Percentiles rank a stretch among this genome's conserved stretches.
These are phyloP conservation scores for Sphagnum tenellum DNA, from an alignment of 225 moss, liverwort and hornwort species.

Conservation along the genomic window DNA sequence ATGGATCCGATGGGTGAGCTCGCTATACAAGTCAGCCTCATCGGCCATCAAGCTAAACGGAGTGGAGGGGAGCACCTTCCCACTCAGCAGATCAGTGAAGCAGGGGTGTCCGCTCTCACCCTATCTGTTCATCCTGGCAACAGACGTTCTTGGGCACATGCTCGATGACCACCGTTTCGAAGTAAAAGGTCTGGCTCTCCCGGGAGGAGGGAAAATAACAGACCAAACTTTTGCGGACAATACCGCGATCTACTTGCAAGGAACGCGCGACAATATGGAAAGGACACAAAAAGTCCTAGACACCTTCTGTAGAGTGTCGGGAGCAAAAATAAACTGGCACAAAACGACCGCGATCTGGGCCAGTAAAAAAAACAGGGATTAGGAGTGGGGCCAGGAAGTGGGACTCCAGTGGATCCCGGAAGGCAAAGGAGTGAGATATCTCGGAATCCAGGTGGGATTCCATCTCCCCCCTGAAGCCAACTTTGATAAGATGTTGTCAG, in stretches of 20 bases:
- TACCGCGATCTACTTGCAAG: not conserved
- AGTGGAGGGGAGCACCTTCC: not conserved
- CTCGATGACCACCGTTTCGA: not conserved
- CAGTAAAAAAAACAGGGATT: not conserved
- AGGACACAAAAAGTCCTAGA: not conserved
- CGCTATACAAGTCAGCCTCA: not conserved
- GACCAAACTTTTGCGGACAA: not conserved
- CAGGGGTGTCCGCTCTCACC: conserved; percentile 4
- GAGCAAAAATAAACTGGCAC: not conserved
- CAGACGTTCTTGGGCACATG: not conserved
- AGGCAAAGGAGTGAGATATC: too few relatives aligned
- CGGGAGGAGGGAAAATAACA: not conserved
- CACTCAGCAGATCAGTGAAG: not conserved
- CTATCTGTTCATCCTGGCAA: not conserved
- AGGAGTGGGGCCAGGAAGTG: too few relatives aligned
- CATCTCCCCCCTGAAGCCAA: too few relatives aligned
- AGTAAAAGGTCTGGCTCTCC: not conserved
- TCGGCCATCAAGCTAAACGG: not conserved
- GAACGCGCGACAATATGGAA: not conserved
- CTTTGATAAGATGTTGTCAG: too few relatives aligned
- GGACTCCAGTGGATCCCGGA: too few relatives aligned
- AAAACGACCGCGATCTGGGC: not conserved
- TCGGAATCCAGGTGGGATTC: too few relatives aligned
- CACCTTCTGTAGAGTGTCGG: not conserved
- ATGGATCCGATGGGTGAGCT: not conserved